Conservation (phyloP, 768 basidiomycete species). For the Phanerochaete sordida region DNA sequence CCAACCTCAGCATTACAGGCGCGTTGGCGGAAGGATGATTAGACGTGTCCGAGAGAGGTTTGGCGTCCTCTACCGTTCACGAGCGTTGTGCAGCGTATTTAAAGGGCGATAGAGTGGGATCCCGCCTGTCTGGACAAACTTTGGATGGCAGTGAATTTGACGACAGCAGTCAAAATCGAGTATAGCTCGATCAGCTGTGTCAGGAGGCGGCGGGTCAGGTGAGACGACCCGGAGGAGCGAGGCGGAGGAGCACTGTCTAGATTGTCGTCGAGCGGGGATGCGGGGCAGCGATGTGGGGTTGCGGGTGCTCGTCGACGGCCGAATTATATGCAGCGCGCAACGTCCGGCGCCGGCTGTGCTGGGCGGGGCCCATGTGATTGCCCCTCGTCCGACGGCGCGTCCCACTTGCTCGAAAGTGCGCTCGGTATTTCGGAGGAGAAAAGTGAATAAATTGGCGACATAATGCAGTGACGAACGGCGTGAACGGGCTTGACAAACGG, state of each 20-base stretch:
- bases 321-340: not conserved
- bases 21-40: not conserved
- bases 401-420: not conserved
- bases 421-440: not conserved
- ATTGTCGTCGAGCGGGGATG: not conserved
- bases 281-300: not conserved
- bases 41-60: conserved; percentile 1
- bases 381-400: not conserved
- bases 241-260: not conserved
- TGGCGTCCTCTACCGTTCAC: conserved; percentile 4
- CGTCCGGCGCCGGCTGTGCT: not conserved
- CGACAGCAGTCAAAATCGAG: conserved; percentile 10
- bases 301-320: not conserved
- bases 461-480: not conserved
- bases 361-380: not conserved
- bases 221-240: not conserved
- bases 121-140: not conserved
- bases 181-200: not conserved
- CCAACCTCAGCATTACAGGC: conserved; percentile 11
- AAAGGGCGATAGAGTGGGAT: conserved; percentile 13
- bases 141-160: conserved; percentile 5
- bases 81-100: not conserved
- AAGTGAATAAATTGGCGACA: not conserved
- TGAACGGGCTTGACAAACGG: not conserved
- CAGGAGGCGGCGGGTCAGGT: not conserved